These are phyloP conservation scores for Penicillium fuscoglaucum DNA, from an alignment of 2,329 filamentous ascomycete species.

Conservation along the genomic window DNA sequence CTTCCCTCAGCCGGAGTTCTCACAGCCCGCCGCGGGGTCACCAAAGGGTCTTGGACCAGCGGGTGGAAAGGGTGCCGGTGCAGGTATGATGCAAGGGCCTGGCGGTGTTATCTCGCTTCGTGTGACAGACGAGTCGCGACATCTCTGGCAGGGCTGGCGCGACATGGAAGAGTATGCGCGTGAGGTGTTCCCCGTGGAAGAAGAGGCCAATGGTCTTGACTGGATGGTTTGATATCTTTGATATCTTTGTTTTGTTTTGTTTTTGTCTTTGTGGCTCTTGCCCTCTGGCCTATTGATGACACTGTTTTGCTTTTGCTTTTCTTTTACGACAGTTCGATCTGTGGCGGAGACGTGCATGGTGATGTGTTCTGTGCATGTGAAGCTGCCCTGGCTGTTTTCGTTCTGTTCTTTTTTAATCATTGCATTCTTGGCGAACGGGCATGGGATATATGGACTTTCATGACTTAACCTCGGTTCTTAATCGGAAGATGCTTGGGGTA, in stretches of 20 bases:
- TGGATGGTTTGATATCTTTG: slow-evolving; percentile 68
- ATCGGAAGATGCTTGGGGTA: slow-evolving; percentile 20
- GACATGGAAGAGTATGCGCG: slow-evolving; percentile 91
- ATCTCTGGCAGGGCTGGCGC: slow-evolving; percentile 87
- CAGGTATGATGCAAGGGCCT: slow-evolving; percentile 52
- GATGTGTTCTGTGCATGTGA: slow-evolving; percentile 29
- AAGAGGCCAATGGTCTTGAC: slow-evolving; percentile 86
- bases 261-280: background rate
- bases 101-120: slow-evolving; percentile 61
- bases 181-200: slow-evolving; percentile 91
- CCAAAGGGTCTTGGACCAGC: slow-evolving; percentile 41
- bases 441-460: slow-evolving; percentile 29
- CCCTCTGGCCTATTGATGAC: background rate
- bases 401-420: slow-evolving; percentile 25
- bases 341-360: slow-evolving; percentile 26
- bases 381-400: slow-evolving; percentile 15
- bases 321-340: slow-evolving; percentile 21
- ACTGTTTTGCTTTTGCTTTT: slow-evolving; percentile 5
- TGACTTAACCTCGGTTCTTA: slow-evolving; percentile 16
- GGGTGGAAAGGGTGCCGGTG: slow-evolving; percentile 42
- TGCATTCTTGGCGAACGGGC: slow-evolving; percentile 32
- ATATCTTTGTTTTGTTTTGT: too few relatives aligned
- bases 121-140: slow-evolving; percentile 72
- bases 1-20: slow-evolving; percentile 61
- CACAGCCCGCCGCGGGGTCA: slow-evolving; percentile 40